Evolutionary conservation across 495 filamentous ascomycete species (phyloP).

Genomic region (Aspergillus diversus): DNA sequence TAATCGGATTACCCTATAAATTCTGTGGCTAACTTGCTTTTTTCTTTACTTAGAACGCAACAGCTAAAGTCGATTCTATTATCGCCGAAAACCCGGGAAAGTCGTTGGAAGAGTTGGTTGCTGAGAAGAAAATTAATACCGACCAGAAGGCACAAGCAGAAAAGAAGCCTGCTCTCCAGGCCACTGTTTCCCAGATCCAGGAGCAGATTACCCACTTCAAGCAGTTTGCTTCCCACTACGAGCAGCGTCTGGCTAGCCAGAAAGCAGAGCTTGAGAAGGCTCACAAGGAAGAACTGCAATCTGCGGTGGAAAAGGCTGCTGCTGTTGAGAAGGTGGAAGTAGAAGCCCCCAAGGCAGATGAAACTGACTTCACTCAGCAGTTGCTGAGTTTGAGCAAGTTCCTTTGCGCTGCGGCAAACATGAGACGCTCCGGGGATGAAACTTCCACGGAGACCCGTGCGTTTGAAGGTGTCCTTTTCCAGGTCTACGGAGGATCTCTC

Average conservation of each 20-base stretch:
- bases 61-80: conserved; percentile 76
- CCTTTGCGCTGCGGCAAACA: conserved; percentile 74
- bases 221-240: conserved; percentile 79
- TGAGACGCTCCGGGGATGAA: conserved; percentile 65
- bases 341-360: conserved; percentile 60
- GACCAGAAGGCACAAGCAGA: conserved; percentile 88
- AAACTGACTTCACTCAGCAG: conserved; percentile 55
- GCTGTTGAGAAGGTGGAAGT: conserved; percentile 60
- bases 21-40: conserved; percentile 10
- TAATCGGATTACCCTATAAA: neutral
- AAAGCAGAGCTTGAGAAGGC: conserved; percentile 73
- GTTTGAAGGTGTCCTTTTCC: conserved; percentile 85
- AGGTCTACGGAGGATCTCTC: conserved; percentile 86
- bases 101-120: conserved; percentile 82
- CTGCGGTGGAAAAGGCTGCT: conserved; percentile 65
- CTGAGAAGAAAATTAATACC: conserved; percentile 80
- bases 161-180: conserved; percentile 87
- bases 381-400: conserved; percentile 76
- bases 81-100: conserved; percentile 75
- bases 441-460: conserved; percentile 75
- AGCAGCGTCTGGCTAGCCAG: conserved; percentile 65
- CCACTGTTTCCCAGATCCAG: conserved; percentile 72
- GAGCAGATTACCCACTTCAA: conserved; percentile 84
- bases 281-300: conserved; percentile 71
- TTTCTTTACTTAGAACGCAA: conserved; percentile 61